phyloP scores from a whole-genome alignment of 306 rosid species.

The Phaseolus lunatus region DNA sequence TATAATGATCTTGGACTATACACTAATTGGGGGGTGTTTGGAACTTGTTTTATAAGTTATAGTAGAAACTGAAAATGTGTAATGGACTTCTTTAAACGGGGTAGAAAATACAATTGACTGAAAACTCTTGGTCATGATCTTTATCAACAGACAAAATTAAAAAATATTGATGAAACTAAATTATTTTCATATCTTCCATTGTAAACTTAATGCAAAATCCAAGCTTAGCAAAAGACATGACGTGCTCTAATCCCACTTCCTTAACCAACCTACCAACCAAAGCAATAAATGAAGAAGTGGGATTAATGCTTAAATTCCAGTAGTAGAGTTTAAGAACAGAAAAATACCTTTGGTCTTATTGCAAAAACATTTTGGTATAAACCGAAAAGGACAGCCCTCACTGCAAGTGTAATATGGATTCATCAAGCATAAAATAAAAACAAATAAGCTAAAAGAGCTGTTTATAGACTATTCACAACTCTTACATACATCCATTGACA shows the following conservation, averaged over 20 bases:
- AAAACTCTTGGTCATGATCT: not conserved
- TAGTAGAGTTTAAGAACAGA: slow-evolving; percentile 12
- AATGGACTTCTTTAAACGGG: not conserved
- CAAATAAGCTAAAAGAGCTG: not conserved
- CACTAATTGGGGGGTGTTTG: not conserved
- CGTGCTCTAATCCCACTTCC: not conserved
- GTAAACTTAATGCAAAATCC: not conserved
- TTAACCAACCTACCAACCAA: slow-evolving; percentile 12
- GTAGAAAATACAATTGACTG: not conserved
- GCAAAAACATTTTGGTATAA: slow-evolving; percentile 58
- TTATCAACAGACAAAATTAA: not conserved
- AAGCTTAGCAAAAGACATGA: not conserved
- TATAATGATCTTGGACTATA: not conserved
- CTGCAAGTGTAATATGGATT: slow-evolving; percentile 51
- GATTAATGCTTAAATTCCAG: not conserved
- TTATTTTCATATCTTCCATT: not conserved
- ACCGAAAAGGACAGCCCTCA: slow-evolving; percentile 75
- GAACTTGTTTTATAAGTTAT: not conserved
- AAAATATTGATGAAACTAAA: not conserved
- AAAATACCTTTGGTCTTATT: slow-evolving; percentile 65
- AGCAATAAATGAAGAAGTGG: slow-evolving; percentile 3
- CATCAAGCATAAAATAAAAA: slow-evolving; percentile 4
- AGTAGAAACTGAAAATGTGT: not conserved
- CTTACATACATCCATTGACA: slow-evolving; percentile 83
- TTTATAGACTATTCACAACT: slow-evolving; percentile 7